Percentiles rank a stretch among this genome's conserved stretches.
These are phyloP conservation scores for Phanerochaete sordida DNA, from an alignment of 768 basidiomycete genomes.

Conservation along the genomic window DNA sequence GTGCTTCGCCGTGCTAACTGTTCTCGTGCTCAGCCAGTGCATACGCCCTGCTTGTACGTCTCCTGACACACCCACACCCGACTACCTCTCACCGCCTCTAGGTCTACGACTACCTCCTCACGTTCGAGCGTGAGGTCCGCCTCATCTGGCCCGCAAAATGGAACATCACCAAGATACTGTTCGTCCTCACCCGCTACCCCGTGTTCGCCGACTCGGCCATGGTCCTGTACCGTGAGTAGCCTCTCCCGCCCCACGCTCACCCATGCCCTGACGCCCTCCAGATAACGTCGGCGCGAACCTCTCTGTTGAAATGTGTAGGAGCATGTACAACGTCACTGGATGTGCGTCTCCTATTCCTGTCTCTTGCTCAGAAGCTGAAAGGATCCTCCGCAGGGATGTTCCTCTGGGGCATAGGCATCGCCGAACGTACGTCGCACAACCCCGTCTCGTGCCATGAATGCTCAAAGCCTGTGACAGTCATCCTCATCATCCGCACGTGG, in stretches of 20 bases:
- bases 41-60: not conserved
- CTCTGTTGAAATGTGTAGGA: not conserved
- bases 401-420: not conserved
- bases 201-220: not conserved
- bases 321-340: not conserved
- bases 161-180: not conserved
- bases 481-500: slow-evolving; percentile 9
- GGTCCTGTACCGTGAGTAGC: slow-evolving; percentile 1
- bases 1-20: not conserved
- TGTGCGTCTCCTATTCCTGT: not conserved
- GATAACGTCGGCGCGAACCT: slow-evolving; percentile 1
- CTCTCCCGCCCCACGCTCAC: not conserved
- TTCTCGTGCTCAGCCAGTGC: not conserved
- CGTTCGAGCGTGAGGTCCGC: not conserved
- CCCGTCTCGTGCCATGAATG: not conserved
- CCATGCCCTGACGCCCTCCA: not conserved
- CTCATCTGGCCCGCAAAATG: not conserved
- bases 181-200: slow-evolving; percentile 3
- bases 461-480: not conserved
- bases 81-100: not conserved
- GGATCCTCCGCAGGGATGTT: not conserved
- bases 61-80: not conserved
- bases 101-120: slow-evolving; percentile 3
- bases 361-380: not conserved
- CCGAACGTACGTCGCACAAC: not conserved